Percentiles rank a stretch among this genome's conserved stretches.
Evolutionary conservation across 1,284 basidiomycete genomes (phyloP).

Genomic region (Athelia psychrophila): DNA sequence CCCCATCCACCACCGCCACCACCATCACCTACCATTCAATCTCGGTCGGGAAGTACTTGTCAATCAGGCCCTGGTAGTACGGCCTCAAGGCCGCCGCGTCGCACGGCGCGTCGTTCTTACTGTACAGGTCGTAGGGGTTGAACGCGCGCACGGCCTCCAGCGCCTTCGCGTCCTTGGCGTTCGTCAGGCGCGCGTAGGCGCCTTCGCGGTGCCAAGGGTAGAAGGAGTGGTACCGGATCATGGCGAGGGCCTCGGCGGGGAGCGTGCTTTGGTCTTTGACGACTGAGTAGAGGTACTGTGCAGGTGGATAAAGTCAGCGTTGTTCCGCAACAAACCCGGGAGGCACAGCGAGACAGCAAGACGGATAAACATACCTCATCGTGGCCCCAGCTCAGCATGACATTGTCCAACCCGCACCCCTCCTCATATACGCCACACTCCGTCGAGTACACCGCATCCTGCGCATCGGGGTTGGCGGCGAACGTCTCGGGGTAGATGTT

Average conservation of each 20-base stretch:
- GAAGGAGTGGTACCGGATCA: slow-evolving; percentile 95
- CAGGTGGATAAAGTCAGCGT: slow-evolving; percentile 12
- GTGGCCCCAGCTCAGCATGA: slow-evolving; percentile 91
- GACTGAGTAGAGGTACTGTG: slow-evolving; percentile 74
- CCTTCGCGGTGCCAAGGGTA: slow-evolving; percentile 92
- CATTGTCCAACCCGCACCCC: slow-evolving; percentile 85
- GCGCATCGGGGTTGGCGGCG: slow-evolving; percentile 71
- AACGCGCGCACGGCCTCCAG: slow-evolving; percentile 74
- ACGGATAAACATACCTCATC: slow-evolving; percentile 70
- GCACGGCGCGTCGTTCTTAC: slow-evolving; percentile 77
- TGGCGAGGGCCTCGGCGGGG: slow-evolving; percentile 80
- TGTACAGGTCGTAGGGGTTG: slow-evolving; percentile 91
- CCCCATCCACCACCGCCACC: slow-evolving; percentile 41
- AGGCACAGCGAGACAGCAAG: no score
- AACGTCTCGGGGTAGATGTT: slow-evolving; percentile 89
- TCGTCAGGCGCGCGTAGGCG: slow-evolving; percentile 78
- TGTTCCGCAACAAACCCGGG: slow-evolving; percentile 7
- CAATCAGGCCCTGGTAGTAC: slow-evolving; percentile 81
- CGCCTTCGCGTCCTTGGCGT: slow-evolving; percentile 59
- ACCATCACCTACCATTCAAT: slow-evolving; percentile 70
- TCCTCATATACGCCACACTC: slow-evolving; percentile 83
- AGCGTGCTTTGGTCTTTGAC: slow-evolving; percentile 78
- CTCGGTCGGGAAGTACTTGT: slow-evolving; percentile 80
- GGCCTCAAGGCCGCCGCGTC: slow-evolving; percentile 64
- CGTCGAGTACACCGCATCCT: slow-evolving; percentile 74